Evolutionary conservation across 2,329 filamentous ascomycete species (phyloP), one percentile per base, ranked within the genome.

Genomic region (Trichoderma sp.): DNA sequence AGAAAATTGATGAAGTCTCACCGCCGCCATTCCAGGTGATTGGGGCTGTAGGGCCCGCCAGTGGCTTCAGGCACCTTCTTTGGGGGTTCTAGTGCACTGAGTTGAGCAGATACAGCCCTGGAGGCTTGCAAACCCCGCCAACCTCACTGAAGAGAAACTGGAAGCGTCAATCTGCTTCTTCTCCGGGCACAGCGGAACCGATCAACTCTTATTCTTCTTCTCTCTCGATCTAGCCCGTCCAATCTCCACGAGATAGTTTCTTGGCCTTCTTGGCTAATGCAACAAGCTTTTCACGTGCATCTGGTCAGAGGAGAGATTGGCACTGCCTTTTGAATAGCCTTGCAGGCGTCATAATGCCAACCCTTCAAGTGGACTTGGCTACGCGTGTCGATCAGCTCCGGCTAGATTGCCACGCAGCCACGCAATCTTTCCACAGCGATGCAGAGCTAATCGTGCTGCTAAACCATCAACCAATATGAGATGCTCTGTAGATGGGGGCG

Each of bases 191-290:
- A 32, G 39, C 15, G 13, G 55, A 58, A 17, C 17, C 5, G 11
- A 17, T 4, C 55, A 9, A 9, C 32, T 20, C 30, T 34, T 59
- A 32, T 59, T 15, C 30, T 59, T 20, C 30, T 34, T 8, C 26
- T 13, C 11, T 32, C n/a, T 7, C 1, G 30, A 4, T 8, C 7
- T 30, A 59, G 9, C 30, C 28, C 57, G 57, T 3, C 11, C 6
- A 1, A 47, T 20, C 30, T 15, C 58, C 30, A 23, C 17, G 12
- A 26, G n/a, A 39, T 34, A 50, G 32, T 53, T 36, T 50, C 68
- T 70, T 70, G 58, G 58, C 39, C 39, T 68, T 62, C 39, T 62
- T 53, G 39, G 67, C 59, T 26, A n/a, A 70, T 36, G 39, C 67
- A 7, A 43, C 20, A 36, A 55, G 20, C 43, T 50, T 30, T 64